Conservation (phyloP, 768 basidiomycete species). For the Trametes elegans region DNA sequence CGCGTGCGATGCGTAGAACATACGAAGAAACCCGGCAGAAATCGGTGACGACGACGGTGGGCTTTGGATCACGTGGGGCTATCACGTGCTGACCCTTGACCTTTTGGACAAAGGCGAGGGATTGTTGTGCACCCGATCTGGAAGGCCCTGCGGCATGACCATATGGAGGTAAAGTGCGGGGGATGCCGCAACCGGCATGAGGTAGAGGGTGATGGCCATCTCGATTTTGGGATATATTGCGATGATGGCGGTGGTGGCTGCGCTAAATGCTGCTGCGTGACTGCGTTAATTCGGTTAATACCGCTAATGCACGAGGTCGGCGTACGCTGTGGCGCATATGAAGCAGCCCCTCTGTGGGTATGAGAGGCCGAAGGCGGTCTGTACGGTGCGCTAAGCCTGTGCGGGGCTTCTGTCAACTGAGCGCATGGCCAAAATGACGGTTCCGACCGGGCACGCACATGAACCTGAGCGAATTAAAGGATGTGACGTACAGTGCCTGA, state of each 20-base stretch:
- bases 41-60: too few relatives aligned
- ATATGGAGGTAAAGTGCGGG: not conserved
- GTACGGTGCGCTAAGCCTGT: not conserved
- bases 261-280: conserved; percentile 3
- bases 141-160: conserved; percentile 10
- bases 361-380: too few relatives aligned
- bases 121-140: not conserved
- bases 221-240: conserved; percentile 13
- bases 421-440: not conserved
- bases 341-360: not conserved
- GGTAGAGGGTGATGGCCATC: conserved; percentile 1
- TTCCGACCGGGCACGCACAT: not conserved
- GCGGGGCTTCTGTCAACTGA: not conserved
- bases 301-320: not conserved
- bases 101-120: too few relatives aligned
- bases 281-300: not conserved
- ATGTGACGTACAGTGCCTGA: conserved; percentile 6
- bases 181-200: conserved; percentile 10
- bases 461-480: conserved; percentile 1
- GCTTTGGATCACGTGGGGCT: too few relatives aligned
- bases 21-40: too few relatives aligned
- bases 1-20: too few relatives aligned
- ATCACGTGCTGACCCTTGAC: too few relatives aligned
- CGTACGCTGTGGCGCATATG: not conserved
- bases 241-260: conserved; percentile 13